These are phyloP conservation scores for Circinella umbellata DNA, from an alignment of 371 early-diverging fungal genomes.

Conservation along the genomic window DNA sequence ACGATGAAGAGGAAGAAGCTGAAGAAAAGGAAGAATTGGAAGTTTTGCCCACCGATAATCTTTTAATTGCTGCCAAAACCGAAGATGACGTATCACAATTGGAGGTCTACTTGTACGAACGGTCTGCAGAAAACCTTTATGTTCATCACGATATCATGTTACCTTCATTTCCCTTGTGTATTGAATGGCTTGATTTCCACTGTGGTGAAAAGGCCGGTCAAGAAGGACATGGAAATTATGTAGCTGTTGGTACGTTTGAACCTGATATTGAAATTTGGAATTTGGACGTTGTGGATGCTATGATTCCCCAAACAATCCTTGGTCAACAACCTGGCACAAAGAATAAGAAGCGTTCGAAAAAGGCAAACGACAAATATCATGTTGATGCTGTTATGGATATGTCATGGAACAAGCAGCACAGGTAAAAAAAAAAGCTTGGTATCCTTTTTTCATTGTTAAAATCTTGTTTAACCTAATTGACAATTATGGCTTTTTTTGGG, in stretches of 20 bases:
- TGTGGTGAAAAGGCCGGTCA: constrained; percentile 64
- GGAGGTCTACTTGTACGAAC: constrained; percentile 90
- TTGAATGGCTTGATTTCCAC: constrained; percentile 93
- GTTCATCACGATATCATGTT: constrained; percentile 98
- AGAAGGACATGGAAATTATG: constrained; percentile 75
- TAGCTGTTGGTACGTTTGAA: constrained; percentile 95
- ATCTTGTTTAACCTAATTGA: too few relatives aligned
- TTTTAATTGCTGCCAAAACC: constrained; percentile 90
- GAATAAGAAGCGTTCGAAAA: constrained; percentile 65
- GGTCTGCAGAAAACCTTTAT: constrained; percentile 86
- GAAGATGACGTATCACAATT: constrained; percentile 95
- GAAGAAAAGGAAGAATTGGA: constrained; percentile 83
- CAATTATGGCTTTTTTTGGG: too few relatives aligned
- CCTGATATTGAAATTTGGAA: constrained; percentile 98
- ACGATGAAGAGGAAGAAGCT: constrained; percentile 67
- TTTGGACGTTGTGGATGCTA: constrained; percentile 86
- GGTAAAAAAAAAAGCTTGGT: constrained; percentile 30
- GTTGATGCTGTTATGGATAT: constrained; percentile 93
- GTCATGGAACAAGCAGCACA: constrained; percentile 89
- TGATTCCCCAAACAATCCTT: constrained; percentile 90
- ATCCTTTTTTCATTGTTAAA: not conserved
- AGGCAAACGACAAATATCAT: constrained; percentile 78
- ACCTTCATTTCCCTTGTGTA: constrained; percentile 94
- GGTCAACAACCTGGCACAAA: constrained; percentile 54
- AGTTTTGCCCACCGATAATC: constrained; percentile 81